Percentiles rank a stretch among this genome's conserved stretches.
phyloP scores from a whole-genome alignment of 139 green algal species.

The Chlamydomonas incerta region DNA sequence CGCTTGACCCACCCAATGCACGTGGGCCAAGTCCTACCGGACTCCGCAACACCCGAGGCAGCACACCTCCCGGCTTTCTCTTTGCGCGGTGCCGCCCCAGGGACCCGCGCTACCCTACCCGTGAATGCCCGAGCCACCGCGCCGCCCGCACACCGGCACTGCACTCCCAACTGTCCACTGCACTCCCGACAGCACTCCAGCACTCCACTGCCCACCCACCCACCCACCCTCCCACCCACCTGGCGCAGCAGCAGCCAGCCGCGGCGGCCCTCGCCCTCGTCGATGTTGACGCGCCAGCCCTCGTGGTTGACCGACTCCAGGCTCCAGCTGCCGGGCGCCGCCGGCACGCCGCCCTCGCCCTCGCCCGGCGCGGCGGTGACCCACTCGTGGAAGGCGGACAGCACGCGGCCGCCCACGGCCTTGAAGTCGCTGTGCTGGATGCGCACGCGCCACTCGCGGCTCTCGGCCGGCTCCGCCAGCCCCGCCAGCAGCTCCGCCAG shows the following conservation, averaged over 20 bases:
- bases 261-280: constrained; percentile 77
- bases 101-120: too few relatives aligned
- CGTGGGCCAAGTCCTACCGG: too few relatives aligned
- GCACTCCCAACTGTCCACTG: too few relatives aligned
- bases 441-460: constrained; percentile 49
- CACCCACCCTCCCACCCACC: background rate
- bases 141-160: too few relatives aligned
- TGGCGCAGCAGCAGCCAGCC: constrained; percentile 93
- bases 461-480: constrained; percentile 81
- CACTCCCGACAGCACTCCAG: too few relatives aligned
- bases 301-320: constrained; percentile 90
- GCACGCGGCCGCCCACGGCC: constrained; percentile 34
- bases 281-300: constrained; percentile 84
- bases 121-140: too few relatives aligned
- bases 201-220: background rate
- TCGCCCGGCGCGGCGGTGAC: background rate
- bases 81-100: too few relatives aligned
- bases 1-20: too few relatives aligned
- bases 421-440: constrained; percentile 56
- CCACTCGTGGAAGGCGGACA: constrained; percentile 7
- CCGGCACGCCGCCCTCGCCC: too few relatives aligned
- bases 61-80: too few relatives aligned
- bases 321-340: constrained; percentile 52
- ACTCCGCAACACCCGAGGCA: too few relatives aligned
- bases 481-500: constrained; percentile 77